Conservation (phyloP, 257 asterid genomes). For the Thymus mandschuricus region DNA sequence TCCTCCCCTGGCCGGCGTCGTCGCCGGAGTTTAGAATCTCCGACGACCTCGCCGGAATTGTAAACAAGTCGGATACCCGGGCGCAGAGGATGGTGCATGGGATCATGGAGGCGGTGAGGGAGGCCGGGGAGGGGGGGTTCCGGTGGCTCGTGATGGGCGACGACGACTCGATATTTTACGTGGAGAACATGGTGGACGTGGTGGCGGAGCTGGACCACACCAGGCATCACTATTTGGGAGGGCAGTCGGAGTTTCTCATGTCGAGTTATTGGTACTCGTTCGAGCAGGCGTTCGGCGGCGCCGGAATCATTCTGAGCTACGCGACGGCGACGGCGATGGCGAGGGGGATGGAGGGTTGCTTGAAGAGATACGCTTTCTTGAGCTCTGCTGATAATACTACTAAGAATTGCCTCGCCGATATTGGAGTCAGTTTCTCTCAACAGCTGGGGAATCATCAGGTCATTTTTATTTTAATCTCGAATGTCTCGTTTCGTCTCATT, state of each 20-base stretch:
- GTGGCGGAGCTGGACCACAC: conserved; percentile 51
- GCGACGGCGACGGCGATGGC: conserved; percentile 64
- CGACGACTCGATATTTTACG: conserved; percentile 66
- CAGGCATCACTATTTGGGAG: conserved; percentile 52
- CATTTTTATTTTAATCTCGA: conserved; percentile 32
- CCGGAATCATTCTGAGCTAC: conserved; percentile 60
- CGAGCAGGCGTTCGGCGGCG: conserved; percentile 74
- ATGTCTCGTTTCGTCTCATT: too few species aligned
- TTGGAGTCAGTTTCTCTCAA: conserved; percentile 62
- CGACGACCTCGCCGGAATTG: conserved; percentile 35
- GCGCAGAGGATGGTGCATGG: conserved; percentile 54
- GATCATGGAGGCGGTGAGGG: conserved; percentile 59
- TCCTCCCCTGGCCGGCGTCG: conserved; percentile 60
- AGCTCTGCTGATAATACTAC: conserved; percentile 55
- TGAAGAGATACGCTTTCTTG: conserved; percentile 46
- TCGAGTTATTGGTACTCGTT: conserved; percentile 57
- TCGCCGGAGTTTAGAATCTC: conserved; percentile 63
- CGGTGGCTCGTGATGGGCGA: conserved; percentile 79
- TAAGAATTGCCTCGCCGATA: conserved; percentile 59
- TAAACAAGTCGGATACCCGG: conserved; percentile 28
- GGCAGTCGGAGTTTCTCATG: conserved; percentile 50
- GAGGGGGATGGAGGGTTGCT: conserved; percentile 45
- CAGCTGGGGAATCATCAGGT: conserved; percentile 65
- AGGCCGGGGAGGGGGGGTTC: conserved; percentile 21
- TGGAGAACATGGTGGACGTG: conserved; percentile 61